Base-by-base conservation (phyloP, 129 eudicot species). In the Centella asiatica region DNA sequence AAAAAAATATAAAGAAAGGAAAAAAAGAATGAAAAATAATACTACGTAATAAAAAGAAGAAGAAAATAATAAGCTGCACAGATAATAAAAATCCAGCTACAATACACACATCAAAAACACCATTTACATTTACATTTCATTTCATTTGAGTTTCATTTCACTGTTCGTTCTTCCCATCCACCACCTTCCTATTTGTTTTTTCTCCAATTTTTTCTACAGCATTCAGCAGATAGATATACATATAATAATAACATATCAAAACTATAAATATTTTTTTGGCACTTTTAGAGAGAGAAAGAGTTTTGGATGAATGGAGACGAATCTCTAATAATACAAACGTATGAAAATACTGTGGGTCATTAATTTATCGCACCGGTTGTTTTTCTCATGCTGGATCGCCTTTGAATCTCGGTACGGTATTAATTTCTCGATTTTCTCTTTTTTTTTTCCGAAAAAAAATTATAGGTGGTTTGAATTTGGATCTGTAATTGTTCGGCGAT, bases 231-330 rank as follows among this genome's bases (percentile, higher is more conserved):
- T 63, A 46, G 1, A 26, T 47, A 69, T 31, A 55, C 17, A 20
- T 23, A 61, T 20, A 31, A 4, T 27, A 5, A 11, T 1, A 0
- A 48, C 22, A 2, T 52, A 52, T 26, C 8, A 4, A 29, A 29
- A 64, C 32, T 17, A 23, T 36, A 23, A 18, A 57, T n/a, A 5
- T 44, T 34, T 57, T 33, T 33, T 11, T 33, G 3, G 23, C 27
- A 71, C 61, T 54, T 37, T 46, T 74, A 66, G 66, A 66, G 77
- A 72, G 70, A 77, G 71, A 56, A n/a, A 66, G 28, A 40, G 39
- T 63, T 60, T 34, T 5, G 40, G 63, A 72, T 64, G 63, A 58
- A 83, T 74, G 78, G 66, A 60, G 52, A 75, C 72, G 67, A 75
- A 78, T 75, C 62, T 72, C 70, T 26, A 64, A 23, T 34, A 37